phyloP scores from a whole-genome alignment of 331 rosid species.

The Quercus tomentella region DNA sequence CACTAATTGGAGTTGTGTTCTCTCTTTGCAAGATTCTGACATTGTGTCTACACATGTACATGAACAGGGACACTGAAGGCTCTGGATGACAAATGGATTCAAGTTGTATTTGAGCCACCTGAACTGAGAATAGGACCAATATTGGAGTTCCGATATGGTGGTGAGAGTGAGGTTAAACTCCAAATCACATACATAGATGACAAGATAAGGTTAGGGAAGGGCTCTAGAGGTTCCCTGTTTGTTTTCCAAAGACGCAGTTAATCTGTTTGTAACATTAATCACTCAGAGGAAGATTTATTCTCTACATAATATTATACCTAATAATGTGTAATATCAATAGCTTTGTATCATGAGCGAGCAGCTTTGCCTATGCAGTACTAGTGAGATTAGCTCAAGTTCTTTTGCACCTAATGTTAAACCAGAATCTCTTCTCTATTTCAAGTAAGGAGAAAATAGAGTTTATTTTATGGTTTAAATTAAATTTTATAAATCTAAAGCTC shows the following conservation, averaged over 20 bases:
- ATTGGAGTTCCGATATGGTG: slow-evolving; percentile 61
- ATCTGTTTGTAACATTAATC: background rate
- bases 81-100: slow-evolving; percentile 66
- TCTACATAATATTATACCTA: background rate
- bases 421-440: no score
- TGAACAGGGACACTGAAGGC: slow-evolving; percentile 66
- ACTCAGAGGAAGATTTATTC: background rate
- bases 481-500: no score
- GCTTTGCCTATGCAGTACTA: background rate
- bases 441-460: no score
- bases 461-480: no score
- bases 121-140: slow-evolving; percentile 61
- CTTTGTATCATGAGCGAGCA: background rate
- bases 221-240: slow-evolving; percentile 88
- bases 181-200: slow-evolving; percentile 83
- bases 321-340: background rate
- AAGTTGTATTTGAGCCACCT: slow-evolving; percentile 79
- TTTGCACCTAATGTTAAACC: no score
- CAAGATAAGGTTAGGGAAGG: slow-evolving; percentile 81
- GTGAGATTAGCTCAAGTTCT: no score
- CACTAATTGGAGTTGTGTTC: background rate
- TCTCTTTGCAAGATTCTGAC: background rate
- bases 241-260: slow-evolving; percentile 55
- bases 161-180: slow-evolving; percentile 89
- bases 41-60: background rate